These are phyloP conservation scores for Spathaspora hagerdaliae DNA, from an alignment of 805 yeast species.

Conservation along the genomic window DNA sequence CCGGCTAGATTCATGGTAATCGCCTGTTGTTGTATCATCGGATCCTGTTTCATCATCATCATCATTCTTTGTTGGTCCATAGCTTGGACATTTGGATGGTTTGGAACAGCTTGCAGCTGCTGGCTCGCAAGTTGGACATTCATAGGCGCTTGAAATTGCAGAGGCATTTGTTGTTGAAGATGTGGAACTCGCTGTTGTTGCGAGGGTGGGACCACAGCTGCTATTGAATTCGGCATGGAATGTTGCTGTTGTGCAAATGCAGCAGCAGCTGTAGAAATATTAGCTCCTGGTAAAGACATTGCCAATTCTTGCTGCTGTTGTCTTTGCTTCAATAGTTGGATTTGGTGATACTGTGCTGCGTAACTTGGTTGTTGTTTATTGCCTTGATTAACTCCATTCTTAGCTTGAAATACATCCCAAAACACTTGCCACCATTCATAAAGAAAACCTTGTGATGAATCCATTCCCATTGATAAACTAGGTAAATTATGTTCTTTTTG, in stretches of 20 bases:
- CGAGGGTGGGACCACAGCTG: slow-evolving; percentile 6
- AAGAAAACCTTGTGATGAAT: slow-evolving; percentile 82
- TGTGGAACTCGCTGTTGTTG: not conserved
- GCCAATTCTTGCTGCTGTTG: slow-evolving; percentile 45
- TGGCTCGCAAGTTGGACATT: slow-evolving; percentile 1
- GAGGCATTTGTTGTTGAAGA: slow-evolving; percentile 1
- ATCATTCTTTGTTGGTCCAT: slow-evolving; percentile 7
- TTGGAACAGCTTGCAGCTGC: not conserved
- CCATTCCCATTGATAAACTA: slow-evolving; percentile 54
- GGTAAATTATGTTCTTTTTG: slow-evolving; percentile 44
- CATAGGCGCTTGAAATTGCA: not conserved
- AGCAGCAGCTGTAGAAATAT: not conserved
- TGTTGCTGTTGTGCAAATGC: slow-evolving; percentile 4
- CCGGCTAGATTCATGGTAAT: not conserved
- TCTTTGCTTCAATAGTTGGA: slow-evolving; percentile 54
- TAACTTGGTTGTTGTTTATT: slow-evolving; percentile 16
- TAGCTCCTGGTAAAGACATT: slow-evolving; percentile 20
- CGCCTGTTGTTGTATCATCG: not conserved
- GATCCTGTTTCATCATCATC: slow-evolving; percentile 4
- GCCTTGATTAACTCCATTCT: slow-evolving; percentile 42
- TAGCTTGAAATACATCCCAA: slow-evolving; percentile 89
- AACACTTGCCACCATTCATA: slow-evolving; percentile 96
- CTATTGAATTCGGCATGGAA: slow-evolving; percentile 12
- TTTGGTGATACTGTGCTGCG: slow-evolving; percentile 70
- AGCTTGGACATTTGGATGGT: not conserved